Base-by-base conservation (phyloP, 495 filamentous ascomycete genomes). In the Trichoderma parareesei region DNA sequence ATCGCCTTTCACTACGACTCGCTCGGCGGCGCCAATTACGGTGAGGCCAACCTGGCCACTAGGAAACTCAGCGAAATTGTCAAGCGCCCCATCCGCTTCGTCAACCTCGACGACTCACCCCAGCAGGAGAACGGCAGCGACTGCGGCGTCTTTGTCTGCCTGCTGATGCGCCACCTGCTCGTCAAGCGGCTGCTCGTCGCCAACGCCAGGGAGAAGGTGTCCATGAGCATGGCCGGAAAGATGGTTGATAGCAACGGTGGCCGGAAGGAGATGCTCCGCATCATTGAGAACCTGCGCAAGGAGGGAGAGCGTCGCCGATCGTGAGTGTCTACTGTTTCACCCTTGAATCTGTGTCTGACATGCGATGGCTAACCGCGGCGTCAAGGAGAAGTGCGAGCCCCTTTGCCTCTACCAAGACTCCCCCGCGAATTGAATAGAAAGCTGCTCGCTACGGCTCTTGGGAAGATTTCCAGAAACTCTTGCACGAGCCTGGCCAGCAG, bases 1-100 rank as follows among this genome's bases (percentile, higher is more conserved):
- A 85, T 96, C 37, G 90, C 93, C 4, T 98, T 99, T 73, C 94
- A 98, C 79, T 98, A 99, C 75, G 95, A 99, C 77, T 92, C 88
- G 2, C 77, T 98, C n/a, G 80, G 82, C 9, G 89, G 88, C 4
- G 82, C 85, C 11, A 98, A 98, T 72, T 81, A 83, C 66, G 77
- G 75, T 66, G 90, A 93, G 65, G 95, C 92, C 1, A 77, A 79
- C 49, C 75, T 81, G 5, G 89, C 88, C 4, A 81, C 85, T 1
- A 64, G 69, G 40, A 63, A 65, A 60, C 62, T 69, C 33, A 64
- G 85, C 0, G 71, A 76, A 20, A 87, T 98, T 16, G 79, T 99
- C 1, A 84, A 85, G 42, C 76, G 81, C 48, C 74, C 74, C 2
- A 77, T 98, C 11, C 75, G 82, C 7, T 96, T 93, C 70, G 77